Base-by-base conservation (phyloP, 805 yeast species). In the Zygotorulaspora sp. region DNA sequence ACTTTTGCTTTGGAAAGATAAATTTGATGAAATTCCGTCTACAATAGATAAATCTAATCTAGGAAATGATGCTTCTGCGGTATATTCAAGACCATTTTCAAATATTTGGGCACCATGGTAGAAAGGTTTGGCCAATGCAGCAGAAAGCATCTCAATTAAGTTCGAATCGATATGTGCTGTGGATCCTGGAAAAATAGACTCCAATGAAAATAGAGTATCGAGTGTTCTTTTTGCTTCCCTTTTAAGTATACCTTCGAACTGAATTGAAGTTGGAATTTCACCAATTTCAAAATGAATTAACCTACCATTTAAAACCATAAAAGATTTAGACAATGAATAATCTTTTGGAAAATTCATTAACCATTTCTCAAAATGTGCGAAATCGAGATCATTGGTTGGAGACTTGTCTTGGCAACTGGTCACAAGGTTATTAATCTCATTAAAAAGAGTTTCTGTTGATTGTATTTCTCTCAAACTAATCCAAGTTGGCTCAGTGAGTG, bases 261-360 rank as follows among this genome's bases (percentile, higher is more conserved):
- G 65, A 1, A 45, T 43, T 0, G 44, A 37, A 11, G 54, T 38
- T 13, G 48, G 49, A 3, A 40, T 52, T 47, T 36, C 59, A 30
- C 37, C 54, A n/a, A 31, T 46, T 39, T 43, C 63, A 20, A 62
- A 62, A 47, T 55, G 68, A 37, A 71, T 63, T 57, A 54, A 54
- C 47, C 87, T 69, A 10, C 87, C 83, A 49, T 78, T 78, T 16
- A 77, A 48, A 6, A 75, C 51, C 6, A 79, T 32, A 39, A 70
- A 72, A 2, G 69, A 52, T 18, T 55, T 58, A 7, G 61, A 56
- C 1, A 67, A 61, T 5, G 49, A 27, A 22, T 43, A 44, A 9
- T 35, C 27, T 7, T 14, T 12, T 10, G 55, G 41, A 3, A 60
- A 24, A 40, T 55, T 60, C 2, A 50, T 50, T n/a, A 62, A 28